phyloP scores from a whole-genome alignment of 1,139 yeast genomes.

The Saccharomycopsis crataegensis region DNA sequence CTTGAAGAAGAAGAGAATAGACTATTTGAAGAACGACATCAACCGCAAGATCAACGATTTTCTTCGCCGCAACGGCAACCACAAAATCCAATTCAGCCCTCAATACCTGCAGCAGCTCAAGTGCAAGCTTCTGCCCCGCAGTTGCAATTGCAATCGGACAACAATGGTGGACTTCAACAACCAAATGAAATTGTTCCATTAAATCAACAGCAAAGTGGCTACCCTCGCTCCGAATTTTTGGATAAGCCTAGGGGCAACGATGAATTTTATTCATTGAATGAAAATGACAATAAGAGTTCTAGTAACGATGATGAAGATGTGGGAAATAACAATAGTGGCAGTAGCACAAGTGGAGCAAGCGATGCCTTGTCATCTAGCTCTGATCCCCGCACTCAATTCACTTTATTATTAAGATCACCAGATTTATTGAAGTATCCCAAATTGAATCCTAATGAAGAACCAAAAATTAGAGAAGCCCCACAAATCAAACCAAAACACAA shows the following conservation, averaged over 20 bases:
- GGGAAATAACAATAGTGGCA: background rate
- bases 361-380: background rate
- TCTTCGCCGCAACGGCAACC: background rate
- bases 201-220: background rate
- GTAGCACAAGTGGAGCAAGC: background rate
- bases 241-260: background rate
- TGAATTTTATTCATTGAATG: background rate
- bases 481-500: slow-evolving; percentile 4
- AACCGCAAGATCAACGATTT: background rate
- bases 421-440: slow-evolving; percentile 8
- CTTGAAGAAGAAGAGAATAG: slow-evolving; percentile 2
- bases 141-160: background rate
- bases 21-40: background rate
- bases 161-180: background rate
- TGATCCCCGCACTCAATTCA: slow-evolving; percentile 1
- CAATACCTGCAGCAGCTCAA: too few species aligned
- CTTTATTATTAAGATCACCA: slow-evolving; percentile 16
- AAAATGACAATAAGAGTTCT: background rate
- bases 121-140: background rate
- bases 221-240: background rate
- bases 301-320: too few species aligned
- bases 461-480: slow-evolving; percentile 7
- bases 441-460: background rate
- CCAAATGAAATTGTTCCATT: background rate
- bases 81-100: background rate